Evolutionary conservation across 768 basidiomycete genomes (phyloP), one percentile per base, ranked within the genome.

Genomic region (Hypholoma fasciculare): DNA sequence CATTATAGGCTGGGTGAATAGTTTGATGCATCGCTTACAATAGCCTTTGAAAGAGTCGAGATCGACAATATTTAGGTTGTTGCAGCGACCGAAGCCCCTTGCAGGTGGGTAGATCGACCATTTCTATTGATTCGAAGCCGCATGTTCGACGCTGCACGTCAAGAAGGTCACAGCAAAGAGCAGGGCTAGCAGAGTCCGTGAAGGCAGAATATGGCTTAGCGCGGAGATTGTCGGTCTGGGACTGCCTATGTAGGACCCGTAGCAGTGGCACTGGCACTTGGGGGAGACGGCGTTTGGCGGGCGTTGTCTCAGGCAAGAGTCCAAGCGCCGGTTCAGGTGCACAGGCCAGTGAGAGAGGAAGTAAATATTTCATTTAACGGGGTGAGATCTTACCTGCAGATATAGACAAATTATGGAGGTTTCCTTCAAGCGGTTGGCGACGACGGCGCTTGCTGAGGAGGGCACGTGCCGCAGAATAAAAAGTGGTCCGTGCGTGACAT

Each of bases 401-500:
- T 34, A 34, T 9, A 34, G 30, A 7, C 9, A 34, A 34, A 23
- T 23, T 23, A 23, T 23, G 23, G 23, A 23, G 23, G 23, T 23
- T 34, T 34, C 30, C 30, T 34, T 34, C 30, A 34, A 34, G 30
- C 30, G 30, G 7, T 34, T 19, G n/a, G 40, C 16, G 30, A 14
- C 26, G 30, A 19, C 27, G 17, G 2, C 7, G 23, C 14, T n/a
- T 16, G 39, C 9, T 19, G 20, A 27, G 38, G 3, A 6, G 23
- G 19, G 52, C 52, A 13, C 27, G 48, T 34, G 48, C 12, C 17
- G 23, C 44, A 19, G 44, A 46, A 46, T 23, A 49, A 16, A 23
- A 7, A 7, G 7, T 63, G 75, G 75, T 74, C 76, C 76, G 76
- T 78, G 75, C 76, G 66, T 64, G 23, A 13, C 2, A 2, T 1